These are phyloP conservation scores for Pecoramyces ruminantium DNA, from an alignment of 192 early-diverging fungal species.

Conservation along the genomic window DNA sequence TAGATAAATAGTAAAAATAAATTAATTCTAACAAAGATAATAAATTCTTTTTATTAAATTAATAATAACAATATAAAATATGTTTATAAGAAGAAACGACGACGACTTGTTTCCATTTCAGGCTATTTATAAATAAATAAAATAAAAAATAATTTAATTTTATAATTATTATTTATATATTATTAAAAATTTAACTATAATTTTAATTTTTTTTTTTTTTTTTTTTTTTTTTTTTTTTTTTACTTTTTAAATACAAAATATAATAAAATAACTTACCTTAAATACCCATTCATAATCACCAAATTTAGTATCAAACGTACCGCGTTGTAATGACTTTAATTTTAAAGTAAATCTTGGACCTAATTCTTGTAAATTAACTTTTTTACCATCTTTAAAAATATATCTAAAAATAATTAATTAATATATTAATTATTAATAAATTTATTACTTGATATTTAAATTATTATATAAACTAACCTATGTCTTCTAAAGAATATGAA, in stretches of 20 bases:
- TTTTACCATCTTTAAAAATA: conserved; percentile 57
- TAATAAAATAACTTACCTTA: too few species aligned
- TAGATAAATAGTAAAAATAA: too few species aligned
- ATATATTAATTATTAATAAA: too few species aligned
- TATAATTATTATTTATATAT: background rate
- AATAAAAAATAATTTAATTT: conserved; percentile 3
- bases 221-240: background rate
- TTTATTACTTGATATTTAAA: too few species aligned
- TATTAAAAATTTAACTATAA: background rate
- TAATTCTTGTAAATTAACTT: conserved; percentile 73
- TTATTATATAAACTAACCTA: conserved; percentile 19
- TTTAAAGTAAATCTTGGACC: conserved; percentile 92
- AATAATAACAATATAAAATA: background rate
- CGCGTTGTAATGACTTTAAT: conserved; percentile 86
- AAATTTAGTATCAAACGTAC: conserved; percentile 69
- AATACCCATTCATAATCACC: conserved; percentile 97
- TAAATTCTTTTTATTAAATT: too few species aligned
- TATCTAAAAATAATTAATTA: too few species aligned
- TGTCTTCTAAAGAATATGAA: conserved; percentile 98
- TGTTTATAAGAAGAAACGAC: conserved; percentile 63
- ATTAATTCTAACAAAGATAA: too few species aligned
- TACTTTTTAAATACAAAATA: too few species aligned
- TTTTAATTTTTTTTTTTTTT: background rate
- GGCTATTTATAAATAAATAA: conserved; percentile 15
- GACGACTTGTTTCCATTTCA: conserved; percentile 77